Conservation (phyloP, 768 basidiomycete genomes). For the Candolleomyces aberdarensis region DNA sequence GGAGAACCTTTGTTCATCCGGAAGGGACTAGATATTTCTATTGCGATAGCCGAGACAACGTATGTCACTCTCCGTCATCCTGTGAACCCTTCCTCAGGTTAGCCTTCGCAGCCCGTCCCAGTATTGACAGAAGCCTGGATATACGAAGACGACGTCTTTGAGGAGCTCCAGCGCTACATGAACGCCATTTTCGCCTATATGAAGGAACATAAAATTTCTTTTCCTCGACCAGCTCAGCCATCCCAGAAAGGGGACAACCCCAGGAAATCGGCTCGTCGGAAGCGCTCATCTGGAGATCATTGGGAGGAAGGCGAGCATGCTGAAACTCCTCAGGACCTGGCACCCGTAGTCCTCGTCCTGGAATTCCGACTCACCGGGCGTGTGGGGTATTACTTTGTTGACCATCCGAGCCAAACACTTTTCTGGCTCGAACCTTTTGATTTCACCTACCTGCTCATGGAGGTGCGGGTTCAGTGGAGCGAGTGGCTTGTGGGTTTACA, state of each 20-base stretch:
- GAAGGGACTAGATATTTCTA: conserved; percentile 24
- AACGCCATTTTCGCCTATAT: conserved; percentile 13
- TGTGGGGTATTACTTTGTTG: conserved; percentile 48
- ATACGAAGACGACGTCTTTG: conserved; percentile 10
- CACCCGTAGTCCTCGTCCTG: conserved; percentile 10
- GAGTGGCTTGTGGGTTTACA: conserved; percentile 14
- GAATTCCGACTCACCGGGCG: conserved; percentile 13
- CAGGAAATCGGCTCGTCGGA: background rate
- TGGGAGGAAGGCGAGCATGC: too few relatives aligned
- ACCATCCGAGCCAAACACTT: conserved; percentile 39
- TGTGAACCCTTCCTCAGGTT: background rate
- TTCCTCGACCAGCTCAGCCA: background rate
- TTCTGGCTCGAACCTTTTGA: conserved; percentile 53
- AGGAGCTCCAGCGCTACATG: conserved; percentile 14
- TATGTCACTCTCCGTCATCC: background rate
- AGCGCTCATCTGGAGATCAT: too few relatives aligned
- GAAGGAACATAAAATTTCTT: conserved; percentile 7
- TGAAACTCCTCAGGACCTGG: background rate
- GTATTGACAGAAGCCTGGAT: conserved; percentile 25
- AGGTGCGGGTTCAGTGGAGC: conserved; percentile 16
- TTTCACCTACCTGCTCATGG: conserved; percentile 23
- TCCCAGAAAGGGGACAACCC: conserved; percentile 7
- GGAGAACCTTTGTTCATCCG: conserved; percentile 17
- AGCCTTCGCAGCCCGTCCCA: conserved; percentile 7
- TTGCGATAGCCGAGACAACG: conserved; percentile 13